These are phyloP conservation scores for Diaporthe ampelina DNA, from an alignment of 2,329 filamentous ascomycete genomes.

Conservation along the genomic window DNA sequence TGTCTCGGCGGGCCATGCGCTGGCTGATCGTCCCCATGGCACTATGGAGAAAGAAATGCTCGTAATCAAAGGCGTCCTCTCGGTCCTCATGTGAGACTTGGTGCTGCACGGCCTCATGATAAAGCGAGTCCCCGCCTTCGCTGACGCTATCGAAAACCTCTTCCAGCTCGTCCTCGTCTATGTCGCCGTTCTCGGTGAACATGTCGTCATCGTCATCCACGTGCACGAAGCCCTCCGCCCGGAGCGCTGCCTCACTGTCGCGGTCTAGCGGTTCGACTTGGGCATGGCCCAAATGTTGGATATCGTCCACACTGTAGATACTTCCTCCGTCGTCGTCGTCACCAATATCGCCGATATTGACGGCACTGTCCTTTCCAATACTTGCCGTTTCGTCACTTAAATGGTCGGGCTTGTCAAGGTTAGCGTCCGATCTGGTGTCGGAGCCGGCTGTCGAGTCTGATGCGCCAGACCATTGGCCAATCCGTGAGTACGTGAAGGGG, in stretches of 20 bases:
- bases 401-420: constrained; percentile 35
- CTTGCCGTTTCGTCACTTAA: constrained; percentile 32
- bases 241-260: constrained; percentile 47
- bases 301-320: constrained; percentile 48
- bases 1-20: constrained; percentile 59
- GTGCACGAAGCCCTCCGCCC: constrained; percentile 44
- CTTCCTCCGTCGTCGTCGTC: constrained; percentile 50
- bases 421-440: constrained; percentile 35
- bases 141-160: constrained; percentile 61
- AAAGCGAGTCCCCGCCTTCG: constrained; percentile 74
- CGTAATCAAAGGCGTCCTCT: constrained; percentile 95
- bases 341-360: constrained; percentile 46
- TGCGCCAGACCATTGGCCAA: constrained; percentile 62
- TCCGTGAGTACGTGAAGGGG: constrained; percentile 79
- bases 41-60: constrained; percentile 94
- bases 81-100: constrained; percentile 89
- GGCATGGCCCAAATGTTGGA: constrained; percentile 44
- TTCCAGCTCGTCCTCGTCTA: constrained; percentile 47
- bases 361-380: constrained; percentile 35
- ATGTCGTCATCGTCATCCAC: constrained; percentile 56
- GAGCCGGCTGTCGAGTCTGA: constrained; percentile 37
- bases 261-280: constrained; percentile 46
- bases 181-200: constrained; percentile 56
- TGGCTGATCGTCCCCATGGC: constrained; percentile 84
- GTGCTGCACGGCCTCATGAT: constrained; percentile 72